Conservation (phyloP, 2,329 filamentous ascomycete species). For the Teratosphaeria nubilosa region DNA sequence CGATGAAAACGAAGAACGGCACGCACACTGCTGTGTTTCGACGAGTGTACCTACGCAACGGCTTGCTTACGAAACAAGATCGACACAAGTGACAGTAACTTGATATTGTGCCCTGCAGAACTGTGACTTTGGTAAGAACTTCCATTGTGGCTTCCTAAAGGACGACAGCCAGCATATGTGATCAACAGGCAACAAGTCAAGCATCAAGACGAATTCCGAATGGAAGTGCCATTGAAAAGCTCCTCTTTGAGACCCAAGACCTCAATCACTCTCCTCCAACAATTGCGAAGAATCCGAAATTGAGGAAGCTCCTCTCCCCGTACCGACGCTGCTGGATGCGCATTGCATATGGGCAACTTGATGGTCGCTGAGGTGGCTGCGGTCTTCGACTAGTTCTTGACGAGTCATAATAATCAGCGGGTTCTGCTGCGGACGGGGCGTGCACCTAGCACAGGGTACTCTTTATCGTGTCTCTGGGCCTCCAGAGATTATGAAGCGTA, state of each 20-base stretch:
- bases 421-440: slow-evolving; percentile 33
- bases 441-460: slow-evolving; percentile 35
- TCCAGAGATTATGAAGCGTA: slow-evolving; percentile 33
- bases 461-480: slow-evolving; percentile 31
- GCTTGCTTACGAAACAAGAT: slow-evolving; percentile 40
- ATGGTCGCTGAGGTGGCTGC: slow-evolving; percentile 38
- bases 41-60: no score
- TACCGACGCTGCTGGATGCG: slow-evolving; percentile 35
- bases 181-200: background rate
- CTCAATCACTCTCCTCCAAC: slow-evolving; percentile 47
- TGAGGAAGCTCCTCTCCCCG: slow-evolving; percentile 50
- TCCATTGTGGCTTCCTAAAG: slow-evolving; percentile 45
- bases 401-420: slow-evolving; percentile 25
- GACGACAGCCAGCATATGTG: background rate
- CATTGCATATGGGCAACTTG: slow-evolving; percentile 40
- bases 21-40: slow-evolving; percentile 33
- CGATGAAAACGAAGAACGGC: slow-evolving; percentile 38
- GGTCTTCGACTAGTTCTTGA: slow-evolving; percentile 33
- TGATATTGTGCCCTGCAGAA: slow-evolving; percentile 54
- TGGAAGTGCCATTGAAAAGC: slow-evolving; percentile 53
- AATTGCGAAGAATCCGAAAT: slow-evolving; percentile 55
- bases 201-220: slow-evolving; percentile 38
- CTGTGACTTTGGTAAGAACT: slow-evolving; percentile 42
- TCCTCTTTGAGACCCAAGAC: slow-evolving; percentile 50
- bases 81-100: slow-evolving; percentile 49